phyloP scores from a whole-genome alignment of 179 eudicot genomes.

The Carnegiea gigantea region DNA sequence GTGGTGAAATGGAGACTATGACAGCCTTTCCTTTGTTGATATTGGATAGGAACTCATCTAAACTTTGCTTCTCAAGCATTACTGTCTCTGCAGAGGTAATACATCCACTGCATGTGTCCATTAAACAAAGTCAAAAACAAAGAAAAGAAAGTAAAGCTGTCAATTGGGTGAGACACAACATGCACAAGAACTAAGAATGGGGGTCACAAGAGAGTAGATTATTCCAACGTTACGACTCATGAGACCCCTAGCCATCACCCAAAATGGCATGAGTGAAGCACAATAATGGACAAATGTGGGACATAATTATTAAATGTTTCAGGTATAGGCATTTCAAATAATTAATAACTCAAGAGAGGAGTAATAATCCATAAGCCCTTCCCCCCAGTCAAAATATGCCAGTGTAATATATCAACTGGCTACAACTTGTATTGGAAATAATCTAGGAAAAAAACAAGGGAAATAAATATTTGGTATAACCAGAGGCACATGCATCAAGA shows the following conservation, averaged over 20 bases:
- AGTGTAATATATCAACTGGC: not conserved
- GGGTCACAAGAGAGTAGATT: not conserved
- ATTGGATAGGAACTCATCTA: slow-evolving; percentile 81
- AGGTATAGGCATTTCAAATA: not conserved
- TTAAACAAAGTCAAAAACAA: not conserved
- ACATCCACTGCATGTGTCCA: slow-evolving; percentile 78
- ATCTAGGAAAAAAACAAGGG: too few relatives aligned
- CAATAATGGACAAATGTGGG: not conserved
- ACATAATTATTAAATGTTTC: not conserved
- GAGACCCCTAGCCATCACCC: not conserved
- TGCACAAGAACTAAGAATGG: not conserved
- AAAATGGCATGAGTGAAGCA: not conserved
- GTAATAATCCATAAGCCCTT: not conserved
- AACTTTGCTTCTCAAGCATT: slow-evolving; percentile 98
- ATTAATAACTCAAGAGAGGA: too few relatives aligned
- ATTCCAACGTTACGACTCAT: not conserved
- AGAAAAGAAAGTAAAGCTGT: not conserved
- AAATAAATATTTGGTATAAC: too few relatives aligned
- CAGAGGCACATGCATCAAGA: too few relatives aligned
- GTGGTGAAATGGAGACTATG: slow-evolving; percentile 88
- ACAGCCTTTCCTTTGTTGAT: slow-evolving; percentile 69
- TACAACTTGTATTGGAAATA: not conserved
- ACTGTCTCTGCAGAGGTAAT: slow-evolving; percentile 96
- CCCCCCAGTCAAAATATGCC: not conserved
- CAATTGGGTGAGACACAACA: not conserved